Percentiles rank a stretch among this genome's conserved stretches.
Evolutionary conservation across 192 early-diverging fungal genomes (phyloP).

Genomic region (Linnemannia schmuckeri): DNA sequence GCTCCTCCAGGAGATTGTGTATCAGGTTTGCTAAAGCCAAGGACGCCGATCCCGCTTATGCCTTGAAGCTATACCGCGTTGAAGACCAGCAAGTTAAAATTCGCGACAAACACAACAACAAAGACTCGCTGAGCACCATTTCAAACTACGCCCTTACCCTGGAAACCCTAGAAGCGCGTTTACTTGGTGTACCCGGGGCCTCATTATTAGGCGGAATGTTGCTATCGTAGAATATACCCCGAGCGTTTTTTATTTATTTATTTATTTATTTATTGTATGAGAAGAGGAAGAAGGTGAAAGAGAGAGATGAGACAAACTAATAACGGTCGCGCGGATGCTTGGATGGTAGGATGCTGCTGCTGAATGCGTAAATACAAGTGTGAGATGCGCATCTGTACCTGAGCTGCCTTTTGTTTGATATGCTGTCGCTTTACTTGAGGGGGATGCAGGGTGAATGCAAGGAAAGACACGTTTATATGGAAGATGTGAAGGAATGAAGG

Average conservation of each 20-base stretch:
- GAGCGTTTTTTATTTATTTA: neutral
- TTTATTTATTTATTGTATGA: no score
- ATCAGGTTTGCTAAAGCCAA: conserved; percentile 1
- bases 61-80: conserved; percentile 7
- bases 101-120: neutral
- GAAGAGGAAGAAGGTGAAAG: neutral
- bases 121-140: conserved; percentile 3
- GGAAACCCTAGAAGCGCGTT: neutral
- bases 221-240: neutral
- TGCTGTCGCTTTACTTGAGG: neutral
- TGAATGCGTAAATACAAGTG: conserved; percentile 5
- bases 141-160: conserved; percentile 18
- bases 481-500: conserved; percentile 1
- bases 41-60: conserved; percentile 5
- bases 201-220: neutral
- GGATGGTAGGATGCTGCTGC: conserved; percentile 14
- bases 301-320: conserved; percentile 12
- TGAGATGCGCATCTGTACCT: conserved; percentile 14
- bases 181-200: conserved; percentile 1
- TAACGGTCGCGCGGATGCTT: conserved; percentile 8
- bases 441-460: neutral
- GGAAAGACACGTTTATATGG: neutral
- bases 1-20: neutral
- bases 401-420: conserved; percentile 23
- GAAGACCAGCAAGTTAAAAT: conserved; percentile 2